These are phyloP conservation scores for Davidsoniella virescens DNA, from an alignment of 2,329 filamentous ascomycete genomes.

Conservation along the genomic window DNA sequence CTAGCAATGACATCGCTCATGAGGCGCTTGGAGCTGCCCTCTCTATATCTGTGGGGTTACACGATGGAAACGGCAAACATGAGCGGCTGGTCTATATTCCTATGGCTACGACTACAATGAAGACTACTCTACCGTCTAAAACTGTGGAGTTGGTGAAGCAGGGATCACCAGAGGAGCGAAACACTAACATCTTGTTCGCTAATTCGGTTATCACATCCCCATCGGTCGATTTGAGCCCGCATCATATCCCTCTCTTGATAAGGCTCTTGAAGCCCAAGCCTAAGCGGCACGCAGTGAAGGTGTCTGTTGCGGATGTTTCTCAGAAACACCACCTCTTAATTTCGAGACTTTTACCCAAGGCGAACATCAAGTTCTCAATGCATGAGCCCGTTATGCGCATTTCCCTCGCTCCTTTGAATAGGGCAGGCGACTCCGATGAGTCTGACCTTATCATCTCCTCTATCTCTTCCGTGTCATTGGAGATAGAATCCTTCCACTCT, in stretches of 20 bases:
- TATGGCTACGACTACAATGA: conserved; percentile 90
- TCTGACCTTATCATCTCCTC: conserved; percentile 93
- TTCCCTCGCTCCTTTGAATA: conserved; percentile 59
- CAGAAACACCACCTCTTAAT: conserved; percentile 52
- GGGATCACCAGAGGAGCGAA: conserved; percentile 62
- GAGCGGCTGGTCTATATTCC: conserved; percentile 85
- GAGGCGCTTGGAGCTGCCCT: conserved; percentile 85
- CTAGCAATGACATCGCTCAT: conserved; percentile 79
- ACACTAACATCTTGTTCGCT: conserved; percentile 89
- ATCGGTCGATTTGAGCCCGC: conserved; percentile 81
- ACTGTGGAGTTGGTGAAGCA: conserved; percentile 66
- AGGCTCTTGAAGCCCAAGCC: conserved; percentile 49
- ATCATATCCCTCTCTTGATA: conserved; percentile 72
- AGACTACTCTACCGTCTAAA: conserved; percentile 88
- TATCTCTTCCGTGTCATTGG: conserved; percentile 81
- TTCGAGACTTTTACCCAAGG: conserved; percentile 82
- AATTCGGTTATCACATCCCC: conserved; percentile 94
- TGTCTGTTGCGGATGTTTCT: conserved; percentile 18
- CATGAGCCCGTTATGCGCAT: conserved; percentile 92
- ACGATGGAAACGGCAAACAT: conserved; percentile 72
- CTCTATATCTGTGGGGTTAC: conserved; percentile 79
- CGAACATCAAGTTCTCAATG: conserved; percentile 86
- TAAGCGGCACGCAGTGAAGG: conserved; percentile 1
- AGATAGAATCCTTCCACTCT: conserved; percentile 92
- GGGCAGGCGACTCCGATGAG: conserved; percentile 53